phyloP scores from a whole-genome alignment of 306 rosid genomes.

The Pterocarpus macrocarpus region DNA sequence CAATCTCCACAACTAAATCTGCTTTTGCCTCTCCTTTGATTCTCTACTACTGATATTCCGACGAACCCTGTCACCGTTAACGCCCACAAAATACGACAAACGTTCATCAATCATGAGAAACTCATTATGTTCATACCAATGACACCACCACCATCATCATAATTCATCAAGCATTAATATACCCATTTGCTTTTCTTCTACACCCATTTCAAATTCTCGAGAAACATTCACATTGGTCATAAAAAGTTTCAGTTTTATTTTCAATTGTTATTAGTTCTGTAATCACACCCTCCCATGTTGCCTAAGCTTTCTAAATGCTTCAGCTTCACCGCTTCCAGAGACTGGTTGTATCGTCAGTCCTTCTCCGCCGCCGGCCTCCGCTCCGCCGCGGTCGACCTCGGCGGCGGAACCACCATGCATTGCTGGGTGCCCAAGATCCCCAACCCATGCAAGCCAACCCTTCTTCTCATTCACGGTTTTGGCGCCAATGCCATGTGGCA shows the following conservation, averaged over 20 bases:
- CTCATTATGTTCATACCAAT: background rate
- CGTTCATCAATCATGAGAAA: background rate
- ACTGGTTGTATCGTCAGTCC: slow-evolving; percentile 64
- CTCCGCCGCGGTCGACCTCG: slow-evolving; percentile 56
- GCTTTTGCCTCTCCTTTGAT: background rate
- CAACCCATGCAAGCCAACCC: slow-evolving; percentile 53
- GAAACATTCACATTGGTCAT: background rate
- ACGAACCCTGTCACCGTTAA: background rate
- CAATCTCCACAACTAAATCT: background rate
- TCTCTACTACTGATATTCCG: background rate
- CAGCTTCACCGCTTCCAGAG: slow-evolving; percentile 70
- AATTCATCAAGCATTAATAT: background rate
- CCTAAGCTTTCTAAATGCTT: slow-evolving; percentile 52
- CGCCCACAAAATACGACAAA: background rate
- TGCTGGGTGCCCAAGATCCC: slow-evolving; percentile 74
- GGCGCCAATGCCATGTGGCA: slow-evolving; percentile 95
- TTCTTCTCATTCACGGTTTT: slow-evolving; percentile 77
- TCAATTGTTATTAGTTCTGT: background rate
- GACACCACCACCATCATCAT: background rate
- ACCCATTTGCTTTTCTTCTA: slow-evolving; percentile 10
- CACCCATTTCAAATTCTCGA: background rate
- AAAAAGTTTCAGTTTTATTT: background rate
- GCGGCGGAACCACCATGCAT: slow-evolving; percentile 74
- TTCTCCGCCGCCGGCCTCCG: slow-evolving; percentile 72
- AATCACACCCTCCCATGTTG: background rate